phyloP scores from a whole-genome alignment of 2,329 filamentous ascomycete species.

The Fusarium keratoplasticum region DNA sequence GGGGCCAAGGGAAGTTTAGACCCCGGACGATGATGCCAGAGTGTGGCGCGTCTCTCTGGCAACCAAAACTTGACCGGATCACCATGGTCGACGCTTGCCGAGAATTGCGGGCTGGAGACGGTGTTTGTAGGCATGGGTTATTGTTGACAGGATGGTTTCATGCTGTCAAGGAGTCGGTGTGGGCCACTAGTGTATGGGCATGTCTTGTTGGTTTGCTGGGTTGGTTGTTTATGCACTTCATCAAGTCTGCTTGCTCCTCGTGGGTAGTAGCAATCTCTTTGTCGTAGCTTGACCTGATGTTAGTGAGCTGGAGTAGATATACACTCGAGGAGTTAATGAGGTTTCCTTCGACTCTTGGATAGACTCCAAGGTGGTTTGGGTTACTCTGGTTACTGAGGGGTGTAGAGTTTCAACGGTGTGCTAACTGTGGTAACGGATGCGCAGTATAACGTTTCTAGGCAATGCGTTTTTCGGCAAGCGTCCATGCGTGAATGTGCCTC shows the following conservation, averaged over 20 bases:
- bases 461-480: not conserved
- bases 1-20: constrained; percentile 24
- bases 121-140: not conserved
- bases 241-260: not conserved
- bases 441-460: too few species aligned
- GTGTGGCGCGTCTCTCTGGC: constrained; percentile 30
- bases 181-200: not conserved
- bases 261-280: not conserved
- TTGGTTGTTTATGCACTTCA: not conserved
- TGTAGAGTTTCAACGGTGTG: not conserved
- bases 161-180: not conserved
- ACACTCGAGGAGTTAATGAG: not conserved
- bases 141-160: not conserved
- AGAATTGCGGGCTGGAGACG: constrained; percentile 5
- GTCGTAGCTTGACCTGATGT: not conserved
- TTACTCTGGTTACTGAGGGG: not conserved
- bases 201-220: not conserved
- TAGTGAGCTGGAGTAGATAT: not conserved
- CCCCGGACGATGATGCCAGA: constrained; percentile 6
- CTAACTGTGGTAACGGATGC: not conserved
- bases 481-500: not conserved
- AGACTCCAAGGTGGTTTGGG: not conserved
- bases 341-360: not conserved
- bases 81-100: not conserved
- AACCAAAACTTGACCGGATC: constrained; percentile 19